These are phyloP conservation scores for Graphilbum fragrans DNA, from an alignment of 2,329 filamentous ascomycete genomes.

Conservation along the genomic window DNA sequence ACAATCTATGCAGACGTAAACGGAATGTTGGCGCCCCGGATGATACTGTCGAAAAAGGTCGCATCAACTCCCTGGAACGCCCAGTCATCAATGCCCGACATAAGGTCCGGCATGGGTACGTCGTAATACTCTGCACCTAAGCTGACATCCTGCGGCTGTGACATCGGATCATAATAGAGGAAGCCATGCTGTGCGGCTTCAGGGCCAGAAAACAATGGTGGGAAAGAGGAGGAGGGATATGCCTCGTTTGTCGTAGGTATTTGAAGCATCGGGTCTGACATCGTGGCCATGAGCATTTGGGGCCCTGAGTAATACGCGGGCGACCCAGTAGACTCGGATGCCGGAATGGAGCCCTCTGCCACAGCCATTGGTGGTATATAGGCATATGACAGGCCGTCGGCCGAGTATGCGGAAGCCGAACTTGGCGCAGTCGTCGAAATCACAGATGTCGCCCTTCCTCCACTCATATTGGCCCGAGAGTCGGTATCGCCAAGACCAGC, in stretches of 20 bases:
- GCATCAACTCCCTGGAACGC: slow-evolving; percentile 19
- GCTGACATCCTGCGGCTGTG: neutral
- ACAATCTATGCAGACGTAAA: neutral
- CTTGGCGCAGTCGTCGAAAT: neutral
- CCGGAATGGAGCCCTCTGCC: neutral
- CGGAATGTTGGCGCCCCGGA: slow-evolving; percentile 3
- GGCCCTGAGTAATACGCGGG: neutral
- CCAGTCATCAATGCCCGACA: slow-evolving; percentile 17
- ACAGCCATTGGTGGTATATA: neutral
- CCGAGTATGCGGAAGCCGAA: too few relatives aligned
- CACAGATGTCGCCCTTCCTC: neutral
- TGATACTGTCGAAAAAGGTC: slow-evolving; percentile 17
- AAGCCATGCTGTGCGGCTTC: neutral
- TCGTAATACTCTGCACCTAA: neutral
- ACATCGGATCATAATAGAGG: slow-evolving; percentile 1
- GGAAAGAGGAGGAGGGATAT: neutral
- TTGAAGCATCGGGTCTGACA: neutral
- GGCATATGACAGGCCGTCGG: neutral
- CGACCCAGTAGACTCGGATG: neutral
- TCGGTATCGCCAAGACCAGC: neutral
- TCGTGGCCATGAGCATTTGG: neutral
- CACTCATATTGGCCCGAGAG: neutral
- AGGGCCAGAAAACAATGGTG: neutral
- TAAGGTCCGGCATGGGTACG: slow-evolving; percentile 10
- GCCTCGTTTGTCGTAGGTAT: neutral